Base-by-base conservation (phyloP, 106 monocot genomes). In the Narthecium ossifragum region DNA sequence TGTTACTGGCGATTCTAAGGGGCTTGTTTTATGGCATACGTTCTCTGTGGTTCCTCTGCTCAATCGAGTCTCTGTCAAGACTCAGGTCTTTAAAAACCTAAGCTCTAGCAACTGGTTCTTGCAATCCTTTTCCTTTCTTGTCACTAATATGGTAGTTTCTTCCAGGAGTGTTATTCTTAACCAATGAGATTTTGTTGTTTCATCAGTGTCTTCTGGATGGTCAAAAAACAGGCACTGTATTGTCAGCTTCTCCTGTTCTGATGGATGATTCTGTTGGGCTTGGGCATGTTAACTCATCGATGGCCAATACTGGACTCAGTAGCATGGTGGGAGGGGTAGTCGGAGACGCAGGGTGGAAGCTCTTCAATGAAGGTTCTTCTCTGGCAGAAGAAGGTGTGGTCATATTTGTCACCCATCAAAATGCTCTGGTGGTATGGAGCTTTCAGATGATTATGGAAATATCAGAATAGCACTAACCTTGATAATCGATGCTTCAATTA, bases 351-450 rank as follows among this genome's bases (percentile, higher is more conserved):
- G 83, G 79, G 51, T 75, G 92, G 86, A 92, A 87, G 63, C 66
- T 81, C 33, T 98, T 91, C 57, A 81, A 71, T 77, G 96, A 91
- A 70, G 84, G 87, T 61, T 73, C 79, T 53, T 71, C 74, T 47
- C 24, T 77, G 27, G 49, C 69, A 6, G 96, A 98, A 74, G 96
- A 90, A 78, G 90, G 96, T 69, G 87, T 98, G 34, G 96, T 87
- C 61, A 72, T 87, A 67, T 87, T 98, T 78, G 87, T 77, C 58
- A 90, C 81, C 36, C 78, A 84, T 78, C 86, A 87, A 71, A 77
- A 86, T 80, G 90, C 90, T 73, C 58, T 98, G 56, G 96, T 98
- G 96, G 96, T 98, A 91, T 68, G 85, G 62, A 53, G 45, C 33
- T 50, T 46, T 73, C 31, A 59, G 27, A 72, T 59, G 41, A 64